Conservation (phyloP, 2,329 filamentous ascomycete species). For the Fusarium pseudoanthophilum region DNA sequence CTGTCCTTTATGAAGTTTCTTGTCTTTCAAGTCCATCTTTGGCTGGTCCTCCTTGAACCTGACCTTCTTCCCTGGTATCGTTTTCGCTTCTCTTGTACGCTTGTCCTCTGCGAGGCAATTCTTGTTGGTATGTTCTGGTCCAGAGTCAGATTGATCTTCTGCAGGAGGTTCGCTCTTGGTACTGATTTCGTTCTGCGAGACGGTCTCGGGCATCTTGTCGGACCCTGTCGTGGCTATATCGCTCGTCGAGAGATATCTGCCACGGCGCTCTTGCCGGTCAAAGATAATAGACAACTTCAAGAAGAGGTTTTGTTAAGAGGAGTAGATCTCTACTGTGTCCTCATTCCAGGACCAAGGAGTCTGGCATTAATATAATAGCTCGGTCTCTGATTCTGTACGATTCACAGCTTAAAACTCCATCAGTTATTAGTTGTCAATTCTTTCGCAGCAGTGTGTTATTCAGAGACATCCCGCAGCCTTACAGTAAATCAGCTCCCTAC, state of each 20-base stretch:
- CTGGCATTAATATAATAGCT: background rate
- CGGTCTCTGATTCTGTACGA: accelerated
- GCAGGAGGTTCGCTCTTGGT: too few species aligned
- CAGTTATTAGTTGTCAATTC: background rate
- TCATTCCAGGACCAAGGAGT: accelerated
- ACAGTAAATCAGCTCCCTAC: background rate
- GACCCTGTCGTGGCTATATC: background rate
- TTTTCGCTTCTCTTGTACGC: background rate
- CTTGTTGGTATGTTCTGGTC: background rate
- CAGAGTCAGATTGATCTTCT: background rate
- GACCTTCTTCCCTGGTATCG: background rate
- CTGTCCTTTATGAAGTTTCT: background rate
- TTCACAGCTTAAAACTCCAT: background rate
- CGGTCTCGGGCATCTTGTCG: too few species aligned
- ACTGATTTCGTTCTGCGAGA: background rate
- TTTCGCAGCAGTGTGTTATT: background rate
- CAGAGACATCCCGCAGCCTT: too few species aligned
- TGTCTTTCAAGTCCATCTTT: background rate
- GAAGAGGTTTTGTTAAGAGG: too few species aligned
- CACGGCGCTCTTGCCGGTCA: background rate
- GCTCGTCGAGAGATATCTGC: too few species aligned
- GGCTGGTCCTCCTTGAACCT: background rate
- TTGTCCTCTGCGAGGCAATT: background rate
- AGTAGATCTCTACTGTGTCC: accelerated
- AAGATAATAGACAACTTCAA: too few species aligned